Base-by-base conservation (phyloP, 2,329 filamentous ascomycete species). In the Fusarium stilboides region DNA sequence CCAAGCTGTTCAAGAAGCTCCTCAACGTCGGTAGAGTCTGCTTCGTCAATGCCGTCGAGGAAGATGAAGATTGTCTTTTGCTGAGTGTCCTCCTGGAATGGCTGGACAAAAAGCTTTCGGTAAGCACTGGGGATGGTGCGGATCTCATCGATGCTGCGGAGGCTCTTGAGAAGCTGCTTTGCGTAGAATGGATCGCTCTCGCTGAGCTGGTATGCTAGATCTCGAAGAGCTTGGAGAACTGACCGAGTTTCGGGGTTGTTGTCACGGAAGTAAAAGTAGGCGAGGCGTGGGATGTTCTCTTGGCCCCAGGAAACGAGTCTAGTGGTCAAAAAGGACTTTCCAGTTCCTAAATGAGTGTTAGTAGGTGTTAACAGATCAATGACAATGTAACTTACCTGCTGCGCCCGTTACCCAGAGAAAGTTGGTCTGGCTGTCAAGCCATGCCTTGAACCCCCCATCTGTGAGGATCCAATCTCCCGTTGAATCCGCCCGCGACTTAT, bases 191-290 rank as follows among this genome's bases (percentile, higher is more conserved):
- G 78, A 50, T 86, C 83, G 46, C 79, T 79, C 56, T 84, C 79
- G 58, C 80, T 82, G 33, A 85, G 76, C 60, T 86, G 83, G 59
- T 82, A 84, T 0, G 84, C 83, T 13, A 85, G 67, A 36, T 84
- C 82, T 1, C 82, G 77, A 7, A 86, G 75, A 1, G 82, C 83
- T 54, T 83, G 81, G 12, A 81, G 77, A 9, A 84, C 77, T 6
- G 81, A 84, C 42, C 82, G 74, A 0, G 82, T 83, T 36, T 83
- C 78, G 1, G 83, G 81, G 54, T 83, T 82, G 61, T 83, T 82
- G 52, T 83, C 80, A 26, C 82, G 80, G 71, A 85, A 85, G 72
- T 83, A 86, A 56, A 84, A 84, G 71, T 84, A 86, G 1, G 76
- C 83, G 3, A 76, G 43, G 12, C 77, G 79, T 1, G 74, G 75